A percentile compares a stretch with the other conserved stretches of the same genome.
These are phyloP conservation scores for Botrytis hyacinthi DNA, from an alignment of 2,329 filamentous ascomycete genomes.

Conservation along the genomic window DNA sequence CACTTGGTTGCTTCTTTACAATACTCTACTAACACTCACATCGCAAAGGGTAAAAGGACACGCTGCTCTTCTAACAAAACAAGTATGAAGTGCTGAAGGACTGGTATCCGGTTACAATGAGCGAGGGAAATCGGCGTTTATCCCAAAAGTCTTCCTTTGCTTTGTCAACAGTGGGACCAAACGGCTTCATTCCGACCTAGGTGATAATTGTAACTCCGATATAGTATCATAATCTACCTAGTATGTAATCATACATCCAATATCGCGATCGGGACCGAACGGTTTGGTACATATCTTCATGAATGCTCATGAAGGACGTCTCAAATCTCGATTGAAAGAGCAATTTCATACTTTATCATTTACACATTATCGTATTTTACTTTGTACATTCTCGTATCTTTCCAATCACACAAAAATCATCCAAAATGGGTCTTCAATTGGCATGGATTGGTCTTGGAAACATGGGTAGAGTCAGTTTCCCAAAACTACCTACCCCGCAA, in stretches of 20 bases:
- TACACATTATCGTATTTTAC: neutral
- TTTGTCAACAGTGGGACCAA: neutral
- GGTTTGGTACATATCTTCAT: neutral
- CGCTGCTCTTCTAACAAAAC: neutral
- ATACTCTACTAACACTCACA: neutral
- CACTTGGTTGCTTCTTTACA: neutral
- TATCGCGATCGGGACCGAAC: neutral
- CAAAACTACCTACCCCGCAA: neutral
- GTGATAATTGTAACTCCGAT: conserved; percentile 1
- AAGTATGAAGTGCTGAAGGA: neutral
- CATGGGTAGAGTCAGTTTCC: conserved; percentile 70
- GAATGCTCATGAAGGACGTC: neutral
- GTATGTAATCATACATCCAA: neutral
- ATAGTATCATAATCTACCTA: neutral
- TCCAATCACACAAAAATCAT: conserved; percentile 19
- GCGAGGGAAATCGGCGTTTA: neutral
- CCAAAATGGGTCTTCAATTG: conserved; percentile 57
- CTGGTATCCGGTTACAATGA: neutral
- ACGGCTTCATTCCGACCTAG: neutral
- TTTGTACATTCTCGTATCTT: neutral
- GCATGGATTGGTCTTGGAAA: conserved; percentile 84
- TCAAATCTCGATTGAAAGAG: neutral
- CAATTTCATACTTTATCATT: neutral
- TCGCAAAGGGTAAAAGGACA: neutral
- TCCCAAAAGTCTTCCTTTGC: neutral